phyloP scores from a whole-genome alignment of 495 filamentous ascomycete species.

The Podospora australis region DNA sequence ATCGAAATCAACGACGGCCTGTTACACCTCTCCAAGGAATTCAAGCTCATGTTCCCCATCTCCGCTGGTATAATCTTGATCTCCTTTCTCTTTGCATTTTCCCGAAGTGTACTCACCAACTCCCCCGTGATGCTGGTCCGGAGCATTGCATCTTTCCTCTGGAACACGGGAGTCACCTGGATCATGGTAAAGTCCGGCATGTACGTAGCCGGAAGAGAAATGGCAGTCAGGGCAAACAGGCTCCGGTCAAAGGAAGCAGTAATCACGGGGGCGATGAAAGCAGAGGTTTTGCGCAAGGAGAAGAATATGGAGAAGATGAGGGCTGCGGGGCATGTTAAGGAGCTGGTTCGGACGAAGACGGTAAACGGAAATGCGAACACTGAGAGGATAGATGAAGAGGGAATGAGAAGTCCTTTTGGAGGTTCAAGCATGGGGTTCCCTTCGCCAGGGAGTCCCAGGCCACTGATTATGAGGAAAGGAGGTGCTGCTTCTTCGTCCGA shows the following conservation, averaged over 20 bases:
- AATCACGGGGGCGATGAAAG: constrained; percentile 20
- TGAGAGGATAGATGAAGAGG: too few relatives aligned
- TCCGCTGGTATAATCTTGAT: constrained; percentile 29
- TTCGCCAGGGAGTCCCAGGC: constrained; percentile 8
- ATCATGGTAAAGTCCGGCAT: constrained; percentile 12
- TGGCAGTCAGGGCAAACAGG: constrained; percentile 5
- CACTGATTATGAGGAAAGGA: neutral
- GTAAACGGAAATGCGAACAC: too few relatives aligned
- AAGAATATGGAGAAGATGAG: constrained; percentile 17
- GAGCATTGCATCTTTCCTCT: constrained; percentile 11
- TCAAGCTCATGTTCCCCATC: constrained; percentile 28
- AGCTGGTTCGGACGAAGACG: constrained; percentile 6
- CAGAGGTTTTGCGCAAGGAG: constrained; percentile 19
- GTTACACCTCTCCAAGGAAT: constrained; percentile 17
- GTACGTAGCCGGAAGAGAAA: constrained; percentile 16
- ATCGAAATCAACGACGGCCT: constrained; percentile 20
- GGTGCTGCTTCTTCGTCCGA: neutral
- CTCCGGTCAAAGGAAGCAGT: constrained; percentile 12
- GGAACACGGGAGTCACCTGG: constrained; percentile 18
- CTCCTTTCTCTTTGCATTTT: constrained; percentile 30
- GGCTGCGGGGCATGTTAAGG: constrained; percentile 14
- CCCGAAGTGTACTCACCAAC: constrained; percentile 14
- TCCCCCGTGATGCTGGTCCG: constrained; percentile 7
- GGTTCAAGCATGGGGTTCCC: neutral
- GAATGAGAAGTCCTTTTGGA: constrained; percentile 5